Evolutionary conservation across 2,329 filamentous ascomycete species (phyloP).

Genomic region (Paraconiothyrium brasiliense): DNA sequence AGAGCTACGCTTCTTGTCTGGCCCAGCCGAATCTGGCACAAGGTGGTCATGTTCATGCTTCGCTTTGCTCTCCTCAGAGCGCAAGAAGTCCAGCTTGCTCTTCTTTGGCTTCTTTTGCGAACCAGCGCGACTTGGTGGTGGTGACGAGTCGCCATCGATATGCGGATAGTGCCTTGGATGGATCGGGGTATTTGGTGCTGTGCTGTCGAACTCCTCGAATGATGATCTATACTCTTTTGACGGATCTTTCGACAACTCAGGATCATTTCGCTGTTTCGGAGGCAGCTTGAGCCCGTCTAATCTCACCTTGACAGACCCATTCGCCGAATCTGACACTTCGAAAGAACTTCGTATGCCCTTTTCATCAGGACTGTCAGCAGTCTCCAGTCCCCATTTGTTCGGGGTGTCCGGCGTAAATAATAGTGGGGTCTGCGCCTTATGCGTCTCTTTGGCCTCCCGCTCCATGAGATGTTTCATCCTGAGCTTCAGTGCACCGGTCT

Average conservation of each 20-base stretch:
- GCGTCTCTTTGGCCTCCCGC: conserved; percentile 51
- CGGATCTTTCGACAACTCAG: conserved; percentile 29
- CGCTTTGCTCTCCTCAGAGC: conserved; percentile 49
- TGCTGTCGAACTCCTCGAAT: conserved; percentile 49
- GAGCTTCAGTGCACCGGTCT: conserved; percentile 57
- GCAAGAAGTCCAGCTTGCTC: conserved; percentile 53
- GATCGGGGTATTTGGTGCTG: conserved; percentile 50
- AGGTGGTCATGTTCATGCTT: conserved; percentile 28
- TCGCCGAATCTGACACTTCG: conserved; percentile 32
- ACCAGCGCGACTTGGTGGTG: conserved; percentile 44
- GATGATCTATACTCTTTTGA: conserved; percentile 50
- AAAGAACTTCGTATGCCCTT: conserved; percentile 34
- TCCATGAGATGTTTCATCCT: conserved; percentile 57
- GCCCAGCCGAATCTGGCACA: conserved; percentile 29
- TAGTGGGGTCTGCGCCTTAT: conserved; percentile 48
- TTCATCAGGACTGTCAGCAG: conserved; percentile 30
- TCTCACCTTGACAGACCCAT: conserved; percentile 31
- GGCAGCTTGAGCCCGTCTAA: conserved; percentile 33
- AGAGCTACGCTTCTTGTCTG: conserved; percentile 38
- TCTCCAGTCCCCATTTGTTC: conserved; percentile 49
- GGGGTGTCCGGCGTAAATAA: conserved; percentile 54
- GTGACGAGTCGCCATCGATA: conserved; percentile 48
- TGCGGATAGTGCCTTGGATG: conserved; percentile 41
- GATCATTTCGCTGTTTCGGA: conserved; percentile 29
- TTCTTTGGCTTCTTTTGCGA: conserved; percentile 49